Conservation (phyloP, 1,284 basidiomycete genomes). For the Irpex rosettiformis region DNA sequence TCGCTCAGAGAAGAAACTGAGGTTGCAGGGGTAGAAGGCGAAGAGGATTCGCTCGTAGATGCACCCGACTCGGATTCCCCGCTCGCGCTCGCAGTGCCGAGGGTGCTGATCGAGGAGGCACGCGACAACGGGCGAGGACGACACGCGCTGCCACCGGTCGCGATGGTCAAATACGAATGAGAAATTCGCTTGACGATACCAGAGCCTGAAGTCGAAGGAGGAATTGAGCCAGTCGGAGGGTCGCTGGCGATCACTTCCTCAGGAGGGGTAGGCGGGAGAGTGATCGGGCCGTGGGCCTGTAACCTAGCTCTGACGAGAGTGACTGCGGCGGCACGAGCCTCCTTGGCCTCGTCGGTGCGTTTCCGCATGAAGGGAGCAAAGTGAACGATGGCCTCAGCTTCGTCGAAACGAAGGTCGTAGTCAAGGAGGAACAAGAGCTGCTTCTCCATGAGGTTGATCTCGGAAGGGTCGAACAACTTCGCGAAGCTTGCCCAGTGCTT, state of each 20-base stretch:
- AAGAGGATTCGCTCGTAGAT: slow-evolving; percentile 49
- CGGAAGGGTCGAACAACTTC: slow-evolving; percentile 67
- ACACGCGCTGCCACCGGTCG: slow-evolving; percentile 19
- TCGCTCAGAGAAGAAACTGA: slow-evolving; percentile 47
- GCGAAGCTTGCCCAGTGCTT: slow-evolving; percentile 88
- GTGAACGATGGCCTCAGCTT: slow-evolving; percentile 63
- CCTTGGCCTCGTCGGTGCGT: slow-evolving; percentile 33
- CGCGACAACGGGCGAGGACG: slow-evolving; percentile 25
- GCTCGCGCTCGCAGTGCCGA: slow-evolving; percentile 40
- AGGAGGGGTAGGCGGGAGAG: slow-evolving; percentile 37
- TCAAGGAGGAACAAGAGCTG: slow-evolving; percentile 88
- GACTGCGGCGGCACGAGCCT: slow-evolving; percentile 51
- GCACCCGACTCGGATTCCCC: slow-evolving; percentile 61
- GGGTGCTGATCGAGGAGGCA: slow-evolving; percentile 29
- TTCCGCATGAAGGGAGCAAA: slow-evolving; percentile 61
- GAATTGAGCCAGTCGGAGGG: slow-evolving; percentile 17
- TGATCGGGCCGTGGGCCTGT: slow-evolving; percentile 36
- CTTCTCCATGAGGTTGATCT: slow-evolving; percentile 96
- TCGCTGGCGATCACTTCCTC: slow-evolving; percentile 25
- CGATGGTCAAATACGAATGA: slow-evolving; percentile 37
- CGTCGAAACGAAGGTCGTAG: slow-evolving; percentile 85
- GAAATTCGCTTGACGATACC: slow-evolving; percentile 52
- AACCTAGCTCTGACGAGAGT: slow-evolving; percentile 58
- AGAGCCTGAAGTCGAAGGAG: slow-evolving; percentile 20
- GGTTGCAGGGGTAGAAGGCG: slow-evolving; percentile 47